phyloP scores from a whole-genome alignment of 768 basidiomycete genomes.

The Kwoniella mangroviensis region DNA sequence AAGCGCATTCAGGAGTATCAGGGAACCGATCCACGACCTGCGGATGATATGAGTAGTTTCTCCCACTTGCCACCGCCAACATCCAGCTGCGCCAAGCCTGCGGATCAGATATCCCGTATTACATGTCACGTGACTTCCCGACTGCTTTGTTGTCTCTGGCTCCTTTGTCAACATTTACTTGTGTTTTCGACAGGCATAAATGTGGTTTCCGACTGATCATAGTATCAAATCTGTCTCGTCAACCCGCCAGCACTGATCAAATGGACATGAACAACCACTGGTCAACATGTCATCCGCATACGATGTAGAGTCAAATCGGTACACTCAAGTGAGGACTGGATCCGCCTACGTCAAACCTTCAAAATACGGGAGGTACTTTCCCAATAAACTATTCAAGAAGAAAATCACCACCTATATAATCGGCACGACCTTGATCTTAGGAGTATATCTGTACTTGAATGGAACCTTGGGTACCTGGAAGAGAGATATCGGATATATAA shows the following conservation, averaged over 20 bases:
- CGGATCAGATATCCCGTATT: no score
- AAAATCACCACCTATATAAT: neutral
- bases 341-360: neutral
- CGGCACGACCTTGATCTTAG: neutral
- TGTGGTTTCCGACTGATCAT: no score
- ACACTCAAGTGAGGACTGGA: neutral
- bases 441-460: neutral
- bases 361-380: neutral
- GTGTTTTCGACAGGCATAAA: no score
- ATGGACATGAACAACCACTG: no score
- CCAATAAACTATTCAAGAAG: slow-evolving; percentile 1
- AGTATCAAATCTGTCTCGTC: neutral
- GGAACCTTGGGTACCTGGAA: slow-evolving; percentile 10
- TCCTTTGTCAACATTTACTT: no score
- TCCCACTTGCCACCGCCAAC: no score
- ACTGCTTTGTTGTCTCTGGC: no score
- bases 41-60: no score
- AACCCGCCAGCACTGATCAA: neutral
- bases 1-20: no score
- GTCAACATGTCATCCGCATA: neutral
- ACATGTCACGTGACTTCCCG: no score
- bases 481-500: slow-evolving; percentile 35
- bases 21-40: no score
- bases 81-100: no score
- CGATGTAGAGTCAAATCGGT: slow-evolving; percentile 2